Evolutionary conservation across 2,329 filamentous ascomycete genomes (phyloP).

Genomic region (Colletotrichum trifolii): DNA sequence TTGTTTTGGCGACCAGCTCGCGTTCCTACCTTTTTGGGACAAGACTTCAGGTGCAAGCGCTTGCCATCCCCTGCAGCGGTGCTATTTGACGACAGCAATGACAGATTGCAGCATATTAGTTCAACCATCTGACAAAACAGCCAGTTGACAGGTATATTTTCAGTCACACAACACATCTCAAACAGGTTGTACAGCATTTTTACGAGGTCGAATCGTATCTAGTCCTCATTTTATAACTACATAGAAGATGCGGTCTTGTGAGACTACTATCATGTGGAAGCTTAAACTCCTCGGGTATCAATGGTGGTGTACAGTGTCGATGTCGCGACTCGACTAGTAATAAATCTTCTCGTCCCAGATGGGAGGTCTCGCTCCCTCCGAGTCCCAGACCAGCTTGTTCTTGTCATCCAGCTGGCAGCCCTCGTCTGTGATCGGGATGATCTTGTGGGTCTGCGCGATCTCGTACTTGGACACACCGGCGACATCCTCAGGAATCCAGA

Average conservation of each 20-base stretch:
- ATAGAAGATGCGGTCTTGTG: constrained; percentile 2
- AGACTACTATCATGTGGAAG: constrained; percentile 11
- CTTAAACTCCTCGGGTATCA: constrained; percentile 35
- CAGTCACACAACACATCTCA: too few species aligned
- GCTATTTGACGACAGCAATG: too few species aligned
- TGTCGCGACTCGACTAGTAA: constrained; percentile 46
- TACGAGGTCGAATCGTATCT: not conserved
- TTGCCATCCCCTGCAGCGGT: too few species aligned
- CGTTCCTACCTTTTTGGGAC: too few species aligned
- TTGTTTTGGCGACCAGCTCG: too few species aligned
- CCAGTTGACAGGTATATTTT: too few species aligned
- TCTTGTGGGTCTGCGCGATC: constrained; percentile 74
- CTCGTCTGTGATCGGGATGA: constrained; percentile 85
- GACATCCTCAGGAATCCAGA: constrained; percentile 88
- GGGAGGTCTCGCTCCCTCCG: constrained; percentile 53
- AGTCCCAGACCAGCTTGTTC: constrained; percentile 56
- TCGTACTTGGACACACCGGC: constrained; percentile 83
- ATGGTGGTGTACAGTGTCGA: constrained; percentile 22
- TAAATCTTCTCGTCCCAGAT: constrained; percentile 58
- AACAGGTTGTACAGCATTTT: too few species aligned
- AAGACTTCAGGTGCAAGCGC: too few species aligned
- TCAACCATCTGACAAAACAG: too few species aligned
- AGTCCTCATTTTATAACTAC: constrained; percentile 20
- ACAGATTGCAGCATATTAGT: too few species aligned
- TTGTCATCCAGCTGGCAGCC: constrained; percentile 78